phyloP scores from a whole-genome alignment of 331 rosid species.

The Pyrus hybrid region DNA sequence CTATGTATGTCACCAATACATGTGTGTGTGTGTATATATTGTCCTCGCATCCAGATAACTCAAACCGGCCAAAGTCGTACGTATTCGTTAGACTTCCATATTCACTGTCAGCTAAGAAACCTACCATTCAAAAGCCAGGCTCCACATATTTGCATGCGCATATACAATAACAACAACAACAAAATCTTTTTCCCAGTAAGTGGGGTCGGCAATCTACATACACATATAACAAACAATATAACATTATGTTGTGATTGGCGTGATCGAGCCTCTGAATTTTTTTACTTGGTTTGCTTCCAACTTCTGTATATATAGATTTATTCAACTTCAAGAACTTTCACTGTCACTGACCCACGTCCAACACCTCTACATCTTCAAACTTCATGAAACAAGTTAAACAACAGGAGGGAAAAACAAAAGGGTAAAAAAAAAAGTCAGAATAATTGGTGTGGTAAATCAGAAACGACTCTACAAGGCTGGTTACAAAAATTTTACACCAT shows the following conservation, averaged over 20 bases:
- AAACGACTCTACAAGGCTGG: background rate
- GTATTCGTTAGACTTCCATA: background rate
- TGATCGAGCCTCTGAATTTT: background rate
- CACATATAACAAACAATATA: background rate
- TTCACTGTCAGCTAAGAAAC: background rate
- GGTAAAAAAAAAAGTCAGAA: background rate
- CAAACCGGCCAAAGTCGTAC: background rate
- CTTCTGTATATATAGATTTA: slow-evolving; percentile 5
- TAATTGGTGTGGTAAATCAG: slow-evolving; percentile 3
- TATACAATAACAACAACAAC: too few species aligned
- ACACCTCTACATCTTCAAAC: slow-evolving; percentile 11
- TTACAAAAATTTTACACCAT: slow-evolving; percentile 46
- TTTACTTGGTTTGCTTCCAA: background rate
- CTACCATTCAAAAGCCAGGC: background rate
- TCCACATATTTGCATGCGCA: too few species aligned
- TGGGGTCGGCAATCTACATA: too few species aligned
- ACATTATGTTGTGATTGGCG: background rate
- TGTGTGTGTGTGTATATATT: too few species aligned
- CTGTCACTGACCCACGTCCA: slow-evolving; percentile 19
- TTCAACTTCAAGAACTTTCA: slow-evolving; percentile 27
- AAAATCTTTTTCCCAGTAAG: too few species aligned
- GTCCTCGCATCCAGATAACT: background rate
- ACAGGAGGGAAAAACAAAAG: background rate
- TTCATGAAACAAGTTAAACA: slow-evolving; percentile 17
- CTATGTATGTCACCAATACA: too few species aligned